Evolutionary conservation across 768 basidiomycete genomes (phyloP).

Genomic region (Phlegmacium glaucopus): DNA sequence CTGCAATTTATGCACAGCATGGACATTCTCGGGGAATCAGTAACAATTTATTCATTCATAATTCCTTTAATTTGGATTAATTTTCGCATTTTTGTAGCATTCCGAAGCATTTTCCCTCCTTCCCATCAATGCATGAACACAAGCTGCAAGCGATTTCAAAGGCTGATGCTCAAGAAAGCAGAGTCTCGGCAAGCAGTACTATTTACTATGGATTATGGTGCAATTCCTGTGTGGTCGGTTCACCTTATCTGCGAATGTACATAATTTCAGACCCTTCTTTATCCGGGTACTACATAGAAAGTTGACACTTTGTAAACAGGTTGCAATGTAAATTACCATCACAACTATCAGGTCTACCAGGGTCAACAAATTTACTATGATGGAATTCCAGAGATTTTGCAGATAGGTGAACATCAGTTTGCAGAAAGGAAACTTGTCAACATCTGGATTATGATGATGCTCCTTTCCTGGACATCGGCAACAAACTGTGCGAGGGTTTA

Average conservation of each 20-base stretch:
- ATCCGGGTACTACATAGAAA: background rate
- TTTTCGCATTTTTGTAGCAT: background rate
- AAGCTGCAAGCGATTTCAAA: background rate
- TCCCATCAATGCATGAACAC: slow-evolving; percentile 1
- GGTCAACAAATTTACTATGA: slow-evolving; percentile 7
- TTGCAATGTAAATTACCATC: slow-evolving; percentile 11
- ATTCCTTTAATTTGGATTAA: background rate
- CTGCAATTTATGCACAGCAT: background rate
- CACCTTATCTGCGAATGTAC: slow-evolving; percentile 4
- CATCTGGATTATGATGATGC: slow-evolving; percentile 8
- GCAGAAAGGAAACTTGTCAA: slow-evolving; percentile 8
- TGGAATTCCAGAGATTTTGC: slow-evolving; percentile 10
- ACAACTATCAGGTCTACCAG: slow-evolving; percentile 7
- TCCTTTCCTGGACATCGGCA: slow-evolving; percentile 13
- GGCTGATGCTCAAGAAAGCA: slow-evolving; percentile 5
- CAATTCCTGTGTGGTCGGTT: slow-evolving; percentile 1
- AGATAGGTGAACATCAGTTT: slow-evolving; percentile 18
- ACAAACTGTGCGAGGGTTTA: slow-evolving; percentile 18
- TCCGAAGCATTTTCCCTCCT: slow-evolving; percentile 1
- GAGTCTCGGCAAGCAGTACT: slow-evolving; percentile 1
- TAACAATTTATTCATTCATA: background rate
- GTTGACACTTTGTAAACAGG: background rate
- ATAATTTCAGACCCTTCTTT: background rate
- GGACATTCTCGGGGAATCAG: background rate
- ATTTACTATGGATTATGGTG: slow-evolving; percentile 5